Evolutionary conservation across 768 basidiomycete genomes (phyloP), one percentile per base, ranked within the genome.

Genomic region (Pleurotus giganteus): DNA sequence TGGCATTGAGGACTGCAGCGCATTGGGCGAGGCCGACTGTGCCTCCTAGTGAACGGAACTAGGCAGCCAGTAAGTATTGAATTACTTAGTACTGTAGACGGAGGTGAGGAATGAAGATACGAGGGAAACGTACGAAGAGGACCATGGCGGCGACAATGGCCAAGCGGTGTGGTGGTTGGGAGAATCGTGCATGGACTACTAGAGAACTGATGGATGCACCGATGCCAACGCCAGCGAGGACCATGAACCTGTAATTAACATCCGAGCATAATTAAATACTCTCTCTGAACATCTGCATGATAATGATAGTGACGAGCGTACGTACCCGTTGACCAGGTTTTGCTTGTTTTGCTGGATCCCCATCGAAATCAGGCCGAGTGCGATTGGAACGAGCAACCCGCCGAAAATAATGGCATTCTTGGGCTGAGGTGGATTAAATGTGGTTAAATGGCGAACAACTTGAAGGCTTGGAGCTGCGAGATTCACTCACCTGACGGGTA

Each of bases 11-110:
- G 19, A 82, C 67, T 6, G 81, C 75, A 37, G 73, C 71, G 49
- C 79, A 80, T 58, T 82, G 81, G 0, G 81, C 79, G 34, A 82
- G 73, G 21, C 81, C 80, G 34, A 80, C 61, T 0, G 79, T 81
- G 7, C 81, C 81, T n/a, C 81, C 81, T 34, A 80, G 65, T 1
- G 74, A 64, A 13, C 76, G 72, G 66, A 75, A 77, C 78, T 81
- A 58, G n/a, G n/a, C n/a, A n/a, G n/a, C n/a, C n/a, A n/a, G n/a
- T n/a, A n/a, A n/a, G n/a, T n/a, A n/a, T n/a, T n/a, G n/a, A 11
- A 43, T 46, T 29, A 53, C 11, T 15, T 36, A 7, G 23, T 26
- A 41, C 26, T 29, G 13, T 24, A 19, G 17, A 44, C 43, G 43
- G 45, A 44, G 24, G 52, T 9, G 17, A 34, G 17, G n/a, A 13